These are phyloP conservation scores for Quercus suber DNA, from an alignment of 306 rosid genomes.

Conservation along the genomic window DNA sequence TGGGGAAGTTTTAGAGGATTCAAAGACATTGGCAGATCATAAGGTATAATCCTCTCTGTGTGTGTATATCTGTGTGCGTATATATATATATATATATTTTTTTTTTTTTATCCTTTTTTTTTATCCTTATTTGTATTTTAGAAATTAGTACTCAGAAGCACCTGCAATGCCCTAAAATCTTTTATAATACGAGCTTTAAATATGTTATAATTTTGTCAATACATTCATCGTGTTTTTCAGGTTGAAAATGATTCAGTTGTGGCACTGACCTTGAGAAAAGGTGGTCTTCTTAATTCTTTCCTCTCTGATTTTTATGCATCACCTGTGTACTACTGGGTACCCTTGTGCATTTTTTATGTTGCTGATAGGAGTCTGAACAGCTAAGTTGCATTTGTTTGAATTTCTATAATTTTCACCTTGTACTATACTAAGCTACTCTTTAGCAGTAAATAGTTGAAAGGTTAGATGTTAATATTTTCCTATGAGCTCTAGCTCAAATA, in stretches of 20 bases:
- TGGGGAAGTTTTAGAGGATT: slow-evolving; percentile 72
- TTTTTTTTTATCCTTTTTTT: slow-evolving; percentile 1
- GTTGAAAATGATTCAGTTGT: slow-evolving; percentile 86
- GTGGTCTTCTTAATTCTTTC: slow-evolving; percentile 27
- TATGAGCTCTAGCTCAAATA: too few relatives aligned
- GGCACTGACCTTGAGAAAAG: slow-evolving; percentile 84
- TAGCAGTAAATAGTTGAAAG: neutral
- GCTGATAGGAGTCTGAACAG: neutral
- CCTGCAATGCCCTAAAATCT: neutral
- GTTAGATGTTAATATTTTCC: neutral
- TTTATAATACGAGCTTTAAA: neutral
- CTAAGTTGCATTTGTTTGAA: neutral
- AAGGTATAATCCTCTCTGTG: slow-evolving; percentile 39
- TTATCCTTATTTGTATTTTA: neutral
- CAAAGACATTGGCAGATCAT: slow-evolving; percentile 83
- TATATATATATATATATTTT: too few relatives aligned
- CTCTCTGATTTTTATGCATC: neutral
- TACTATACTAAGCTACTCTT: neutral
- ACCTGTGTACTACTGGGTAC: neutral
- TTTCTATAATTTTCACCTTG: neutral
- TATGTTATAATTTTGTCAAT: slow-evolving; percentile 1
- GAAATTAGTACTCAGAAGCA: neutral
- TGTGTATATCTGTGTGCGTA: too few relatives aligned
- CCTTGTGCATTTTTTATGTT: neutral
- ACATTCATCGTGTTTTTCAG: slow-evolving; percentile 33